Percentiles rank a stretch among this genome's conserved stretches.
phyloP scores from a whole-genome alignment of 75 land plant genomes.

The Cryptomeria japonica region DNA sequence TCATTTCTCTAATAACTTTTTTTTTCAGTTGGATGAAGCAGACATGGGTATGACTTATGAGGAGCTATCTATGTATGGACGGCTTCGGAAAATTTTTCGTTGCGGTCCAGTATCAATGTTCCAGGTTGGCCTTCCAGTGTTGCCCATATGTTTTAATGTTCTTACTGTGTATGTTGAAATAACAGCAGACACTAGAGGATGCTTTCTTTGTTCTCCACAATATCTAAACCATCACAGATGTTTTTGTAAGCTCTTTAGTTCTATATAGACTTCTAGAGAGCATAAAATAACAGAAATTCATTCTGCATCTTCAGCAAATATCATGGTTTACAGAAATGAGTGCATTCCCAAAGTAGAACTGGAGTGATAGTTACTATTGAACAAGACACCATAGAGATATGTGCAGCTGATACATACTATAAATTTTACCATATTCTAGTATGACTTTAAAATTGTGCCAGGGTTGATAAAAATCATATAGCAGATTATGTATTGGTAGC shows the following conservation, averaged over 20 bases:
- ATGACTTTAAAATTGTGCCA: neutral
- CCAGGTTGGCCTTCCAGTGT: conserved; percentile 53
- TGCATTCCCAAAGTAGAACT: neutral
- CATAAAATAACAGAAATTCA: neutral
- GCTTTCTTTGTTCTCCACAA: neutral
- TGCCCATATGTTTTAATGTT: neutral
- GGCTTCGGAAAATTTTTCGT: conserved; percentile 84
- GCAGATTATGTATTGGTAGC: neutral
- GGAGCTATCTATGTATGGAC: conserved; percentile 95
- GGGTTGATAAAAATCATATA: neutral
- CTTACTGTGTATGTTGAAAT: neutral
- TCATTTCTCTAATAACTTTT: neutral
- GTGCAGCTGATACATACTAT: neutral
- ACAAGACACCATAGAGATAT: neutral
- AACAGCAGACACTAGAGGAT: neutral
- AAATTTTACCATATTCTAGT: neutral
- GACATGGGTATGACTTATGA: conserved; percentile 99
- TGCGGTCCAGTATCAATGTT: conserved; percentile 99
- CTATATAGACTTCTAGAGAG: neutral
- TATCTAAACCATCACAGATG: neutral
- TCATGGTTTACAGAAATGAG: neutral
- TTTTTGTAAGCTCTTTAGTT: neutral
- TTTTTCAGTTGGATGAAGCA: conserved; percentile 85
- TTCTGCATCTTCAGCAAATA: neutral
- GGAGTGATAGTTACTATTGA: neutral